Percentiles rank a stretch among this genome's conserved stretches.
Evolutionary conservation across 2,329 filamentous ascomycete genomes (phyloP).

Genomic region (Monosporascus sp.): DNA sequence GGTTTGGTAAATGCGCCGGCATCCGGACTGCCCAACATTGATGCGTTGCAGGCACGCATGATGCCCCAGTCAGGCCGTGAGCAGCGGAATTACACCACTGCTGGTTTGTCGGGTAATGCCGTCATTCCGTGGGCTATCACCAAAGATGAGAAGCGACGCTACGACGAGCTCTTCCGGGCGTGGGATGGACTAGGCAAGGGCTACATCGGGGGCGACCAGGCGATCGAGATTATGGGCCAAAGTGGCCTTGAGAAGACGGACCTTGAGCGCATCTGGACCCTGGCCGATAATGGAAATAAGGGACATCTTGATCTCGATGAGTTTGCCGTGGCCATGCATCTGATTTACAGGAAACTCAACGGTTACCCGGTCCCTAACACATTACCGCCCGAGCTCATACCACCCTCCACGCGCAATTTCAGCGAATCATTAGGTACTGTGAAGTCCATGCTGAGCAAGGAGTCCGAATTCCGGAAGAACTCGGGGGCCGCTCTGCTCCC

Average conservation of each 20-base stretch:
- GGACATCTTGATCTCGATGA: slow-evolving; percentile 93
- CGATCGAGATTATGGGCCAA: slow-evolving; percentile 95
- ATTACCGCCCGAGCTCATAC: slow-evolving; percentile 85
- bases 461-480: slow-evolving; percentile 84
- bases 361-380: slow-evolving; percentile 87
- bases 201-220: slow-evolving; percentile 84
- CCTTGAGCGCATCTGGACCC: slow-evolving; percentile 88
- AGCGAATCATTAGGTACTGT: slow-evolving; percentile 89
- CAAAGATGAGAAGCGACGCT: slow-evolving; percentile 96
- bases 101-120: slow-evolving; percentile 85
- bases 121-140: slow-evolving; percentile 98
- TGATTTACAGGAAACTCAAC: slow-evolving; percentile 96
- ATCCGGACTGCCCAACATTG: slow-evolving; percentile 86
- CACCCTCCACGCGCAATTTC: slow-evolving; percentile 89
- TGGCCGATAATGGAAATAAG: slow-evolving; percentile 90
- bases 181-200: slow-evolving; percentile 96
- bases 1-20: slow-evolving; percentile 94
- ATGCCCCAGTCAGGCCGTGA: slow-evolving; percentile 96
- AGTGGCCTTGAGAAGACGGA: slow-evolving; percentile 89
- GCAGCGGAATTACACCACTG: slow-evolving; percentile 73
- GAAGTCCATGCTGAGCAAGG: slow-evolving; percentile 81
- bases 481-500: slow-evolving; percentile 86
- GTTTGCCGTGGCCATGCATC: slow-evolving; percentile 97
- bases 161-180: slow-evolving; percentile 88
- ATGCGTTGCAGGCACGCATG: slow-evolving; percentile 86